Conservation (phyloP, 768 basidiomycete genomes). For the Chalciporus pseudorubinellus region DNA sequence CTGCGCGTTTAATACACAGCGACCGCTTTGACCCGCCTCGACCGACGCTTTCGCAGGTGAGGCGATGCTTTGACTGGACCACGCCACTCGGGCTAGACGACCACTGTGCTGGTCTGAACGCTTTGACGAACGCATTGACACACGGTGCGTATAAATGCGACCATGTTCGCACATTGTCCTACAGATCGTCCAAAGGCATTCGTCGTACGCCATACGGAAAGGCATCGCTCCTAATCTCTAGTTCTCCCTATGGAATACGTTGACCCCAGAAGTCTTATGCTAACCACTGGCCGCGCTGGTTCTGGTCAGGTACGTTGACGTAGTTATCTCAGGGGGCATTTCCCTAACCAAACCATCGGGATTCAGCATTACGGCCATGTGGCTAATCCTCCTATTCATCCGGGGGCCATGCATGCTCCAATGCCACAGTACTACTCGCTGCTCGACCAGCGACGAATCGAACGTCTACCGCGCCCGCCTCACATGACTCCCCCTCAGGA, state of each 20-base stretch:
- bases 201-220: too few relatives aligned
- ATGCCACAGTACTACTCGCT: slow-evolving; percentile 20
- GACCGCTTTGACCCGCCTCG: too few relatives aligned
- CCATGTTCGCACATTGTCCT: not conserved
- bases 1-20: too few relatives aligned
- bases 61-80: too few relatives aligned
- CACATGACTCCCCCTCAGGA: slow-evolving; percentile 12
- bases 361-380: slow-evolving; percentile 12
- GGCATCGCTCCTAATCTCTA: not conserved
- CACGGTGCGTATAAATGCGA: slow-evolving; percentile 5
- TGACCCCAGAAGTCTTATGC: slow-evolving; percentile 4
- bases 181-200: not conserved
- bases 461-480: slow-evolving; percentile 19
- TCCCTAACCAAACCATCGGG: not conserved
- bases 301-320: slow-evolving; percentile 2
- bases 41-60: too few relatives aligned
- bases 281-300: slow-evolving; percentile 8
- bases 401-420: not conserved
- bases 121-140: not conserved
- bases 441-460: slow-evolving; percentile 15
- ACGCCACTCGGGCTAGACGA: not conserved
- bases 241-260: slow-evolving; percentile 6
- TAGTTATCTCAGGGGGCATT: not conserved
- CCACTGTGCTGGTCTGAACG: not conserved
- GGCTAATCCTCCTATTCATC: slow-evolving; percentile 21